A percentile compares a stretch with the other conserved stretches of the same genome.
Conservation (phyloP, 2,329 filamentous ascomycete species). For the Chrysoporthe puriensis region DNA sequence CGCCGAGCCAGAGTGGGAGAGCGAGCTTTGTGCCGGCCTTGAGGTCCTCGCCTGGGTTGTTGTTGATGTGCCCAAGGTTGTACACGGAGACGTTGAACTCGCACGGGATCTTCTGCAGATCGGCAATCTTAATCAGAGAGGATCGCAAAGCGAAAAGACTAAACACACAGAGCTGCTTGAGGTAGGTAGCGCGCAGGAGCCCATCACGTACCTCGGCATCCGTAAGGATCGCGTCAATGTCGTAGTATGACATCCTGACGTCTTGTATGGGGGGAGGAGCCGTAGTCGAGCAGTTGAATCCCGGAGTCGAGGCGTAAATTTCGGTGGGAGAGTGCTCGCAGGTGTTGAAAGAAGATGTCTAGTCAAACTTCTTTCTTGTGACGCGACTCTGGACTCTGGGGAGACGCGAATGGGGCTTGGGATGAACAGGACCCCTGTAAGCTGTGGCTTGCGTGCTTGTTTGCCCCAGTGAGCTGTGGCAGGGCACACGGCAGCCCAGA, state of each 20-base stretch:
- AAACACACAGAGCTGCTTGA: background rate
- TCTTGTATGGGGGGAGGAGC: background rate
- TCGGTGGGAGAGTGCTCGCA: background rate
- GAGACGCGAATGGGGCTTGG: conserved; percentile 25
- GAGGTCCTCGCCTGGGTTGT: conserved; percentile 71
- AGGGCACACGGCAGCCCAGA: background rate
- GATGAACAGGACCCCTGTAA: background rate
- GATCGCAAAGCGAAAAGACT: background rate
- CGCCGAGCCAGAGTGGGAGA: conserved; percentile 90
- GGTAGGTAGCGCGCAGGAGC: no score
- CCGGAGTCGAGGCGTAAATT: background rate
- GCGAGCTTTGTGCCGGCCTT: conserved; percentile 79
- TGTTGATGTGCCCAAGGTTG: conserved; percentile 86
- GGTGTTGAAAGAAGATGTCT: background rate
- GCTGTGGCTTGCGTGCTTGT: background rate
- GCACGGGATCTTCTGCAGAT: conserved; percentile 83
- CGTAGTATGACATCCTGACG: conserved; percentile 73
- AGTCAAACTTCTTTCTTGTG: background rate
- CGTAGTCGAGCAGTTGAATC: background rate
- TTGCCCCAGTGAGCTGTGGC: background rate
- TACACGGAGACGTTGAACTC: conserved; percentile 91
- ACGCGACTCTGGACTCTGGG: background rate
- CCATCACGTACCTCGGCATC: conserved; percentile 69
- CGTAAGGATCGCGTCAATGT: conserved; percentile 81
- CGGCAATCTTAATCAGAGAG: background rate